These are phyloP conservation scores for Cetradonia linearis DNA, from an alignment of 495 filamentous ascomycete genomes.

Conservation along the genomic window DNA sequence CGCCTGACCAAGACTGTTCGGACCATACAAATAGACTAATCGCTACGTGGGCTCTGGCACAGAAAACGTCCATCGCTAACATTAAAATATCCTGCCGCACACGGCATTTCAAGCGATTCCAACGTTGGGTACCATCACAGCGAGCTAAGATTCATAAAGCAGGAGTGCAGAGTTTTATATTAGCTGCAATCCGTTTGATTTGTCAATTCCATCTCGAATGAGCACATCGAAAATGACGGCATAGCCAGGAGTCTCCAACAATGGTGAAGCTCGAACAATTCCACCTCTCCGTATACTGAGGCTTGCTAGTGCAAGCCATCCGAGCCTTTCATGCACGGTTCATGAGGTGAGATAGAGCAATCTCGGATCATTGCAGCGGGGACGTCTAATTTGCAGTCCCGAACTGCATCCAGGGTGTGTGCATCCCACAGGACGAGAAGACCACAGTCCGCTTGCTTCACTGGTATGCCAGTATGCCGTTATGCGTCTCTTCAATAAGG, in stretches of 20 bases:
- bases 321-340: background rate
- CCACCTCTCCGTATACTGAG: background rate
- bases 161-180: background rate
- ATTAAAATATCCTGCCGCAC: background rate
- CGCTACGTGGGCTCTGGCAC: background rate
- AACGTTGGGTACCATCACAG: conserved; percentile 5
- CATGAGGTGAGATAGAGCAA: background rate
- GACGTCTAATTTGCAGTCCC: background rate
- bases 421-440: background rate
- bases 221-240: background rate
- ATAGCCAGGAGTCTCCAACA: background rate
- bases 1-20: background rate
- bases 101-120: background rate
- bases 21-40: background rate
- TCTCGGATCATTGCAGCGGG: background rate
- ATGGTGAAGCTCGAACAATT: background rate
- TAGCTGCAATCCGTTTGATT: background rate
- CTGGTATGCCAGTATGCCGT: background rate
- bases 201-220: background rate
- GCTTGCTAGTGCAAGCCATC: conserved; percentile 4
- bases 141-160: background rate
- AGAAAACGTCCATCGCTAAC: background rate
- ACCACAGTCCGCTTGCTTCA: background rate
- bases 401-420: background rate
- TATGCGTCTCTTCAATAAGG: background rate